phyloP scores from a whole-genome alignment of 768 basidiomycete species.

The Pisolithus orientalis region DNA sequence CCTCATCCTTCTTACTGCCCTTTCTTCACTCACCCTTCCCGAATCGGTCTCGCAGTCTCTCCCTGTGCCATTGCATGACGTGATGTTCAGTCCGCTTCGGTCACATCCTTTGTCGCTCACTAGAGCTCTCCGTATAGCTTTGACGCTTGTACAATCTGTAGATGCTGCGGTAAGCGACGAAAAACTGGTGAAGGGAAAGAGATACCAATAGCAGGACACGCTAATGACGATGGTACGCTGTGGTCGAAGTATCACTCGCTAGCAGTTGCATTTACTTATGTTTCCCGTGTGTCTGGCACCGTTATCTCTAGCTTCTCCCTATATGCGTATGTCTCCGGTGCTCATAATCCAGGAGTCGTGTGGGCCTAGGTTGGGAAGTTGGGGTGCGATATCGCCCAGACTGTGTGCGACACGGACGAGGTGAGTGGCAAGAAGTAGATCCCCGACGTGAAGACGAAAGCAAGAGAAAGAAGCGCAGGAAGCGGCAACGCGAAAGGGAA shows the following conservation, averaged over 20 bases:
- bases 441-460: conserved; percentile 12
- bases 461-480: conserved; percentile 25
- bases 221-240: neutral
- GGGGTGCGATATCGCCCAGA: conserved; percentile 19
- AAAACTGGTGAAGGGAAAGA: conserved; percentile 4
- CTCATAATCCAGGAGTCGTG: conserved; percentile 15
- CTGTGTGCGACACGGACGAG: conserved; percentile 7
- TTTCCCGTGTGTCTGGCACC: conserved; percentile 37
- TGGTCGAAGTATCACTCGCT: neutral
- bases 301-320: conserved; percentile 55
- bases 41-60: conserved; percentile 16
- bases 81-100: conserved; percentile 16
- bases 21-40: conserved; percentile 24
- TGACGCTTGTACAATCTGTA: conserved; percentile 39
- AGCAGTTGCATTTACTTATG: conserved; percentile 41
- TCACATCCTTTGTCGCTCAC: conserved; percentile 46
- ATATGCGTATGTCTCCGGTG: conserved; percentile 18
- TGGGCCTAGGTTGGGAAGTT: conserved; percentile 24
- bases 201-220: neutral
- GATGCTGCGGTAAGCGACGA: conserved; percentile 7
- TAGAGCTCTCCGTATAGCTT: conserved; percentile 43
- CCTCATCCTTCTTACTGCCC: conserved; percentile 36
- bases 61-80: conserved; percentile 35
- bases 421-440: neutral
- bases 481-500: conserved; percentile 20